Conservation (phyloP, 2,329 filamentous ascomycete genomes). For the Xylaria sp. region DNA sequence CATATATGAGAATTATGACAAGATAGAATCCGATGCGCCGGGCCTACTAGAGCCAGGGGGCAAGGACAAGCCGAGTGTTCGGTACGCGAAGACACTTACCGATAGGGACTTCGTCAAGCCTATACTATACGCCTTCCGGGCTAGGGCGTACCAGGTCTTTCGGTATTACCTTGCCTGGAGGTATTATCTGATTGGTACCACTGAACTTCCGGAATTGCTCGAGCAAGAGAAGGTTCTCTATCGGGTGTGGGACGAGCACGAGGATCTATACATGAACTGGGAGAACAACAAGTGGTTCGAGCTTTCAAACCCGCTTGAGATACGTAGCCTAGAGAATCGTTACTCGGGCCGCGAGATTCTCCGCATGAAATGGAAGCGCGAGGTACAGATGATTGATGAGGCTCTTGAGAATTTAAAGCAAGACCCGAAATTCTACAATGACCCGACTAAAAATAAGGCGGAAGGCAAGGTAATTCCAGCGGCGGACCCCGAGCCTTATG, state of each 20-base stretch:
- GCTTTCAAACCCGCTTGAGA: slow-evolving; percentile 3
- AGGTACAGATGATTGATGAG: slow-evolving; percentile 9
- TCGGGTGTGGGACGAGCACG: slow-evolving; percentile 33
- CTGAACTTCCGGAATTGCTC: slow-evolving; percentile 18
- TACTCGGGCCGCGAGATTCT: slow-evolving; percentile 15
- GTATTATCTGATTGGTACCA: neutral
- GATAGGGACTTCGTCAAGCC: slow-evolving; percentile 22
- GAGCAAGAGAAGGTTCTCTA: slow-evolving; percentile 19
- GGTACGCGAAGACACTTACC: slow-evolving; percentile 16
- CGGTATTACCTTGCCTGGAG: slow-evolving; percentile 21
- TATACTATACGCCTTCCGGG: slow-evolving; percentile 22
- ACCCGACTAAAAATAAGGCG: neutral
- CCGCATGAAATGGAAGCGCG: slow-evolving; percentile 2
- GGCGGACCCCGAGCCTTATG: neutral
- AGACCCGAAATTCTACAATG: neutral
- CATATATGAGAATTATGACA: slow-evolving; percentile 1
- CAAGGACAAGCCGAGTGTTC: neutral
- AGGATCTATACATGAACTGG: slow-evolving; percentile 39
- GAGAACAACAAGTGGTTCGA: slow-evolving; percentile 33
- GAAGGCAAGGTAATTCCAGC: slow-evolving; percentile 6
- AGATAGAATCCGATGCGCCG: slow-evolving; percentile 11
- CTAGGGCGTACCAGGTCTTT: slow-evolving; percentile 21
- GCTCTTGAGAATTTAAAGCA: neutral
- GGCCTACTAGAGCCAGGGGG: slow-evolving; percentile 23
- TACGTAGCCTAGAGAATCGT: slow-evolving; percentile 11